Percentiles rank a stretch among this genome's conserved stretches.
Conservation (phyloP, 768 basidiomycete species). For the Leucocoprinus leucothites region DNA sequence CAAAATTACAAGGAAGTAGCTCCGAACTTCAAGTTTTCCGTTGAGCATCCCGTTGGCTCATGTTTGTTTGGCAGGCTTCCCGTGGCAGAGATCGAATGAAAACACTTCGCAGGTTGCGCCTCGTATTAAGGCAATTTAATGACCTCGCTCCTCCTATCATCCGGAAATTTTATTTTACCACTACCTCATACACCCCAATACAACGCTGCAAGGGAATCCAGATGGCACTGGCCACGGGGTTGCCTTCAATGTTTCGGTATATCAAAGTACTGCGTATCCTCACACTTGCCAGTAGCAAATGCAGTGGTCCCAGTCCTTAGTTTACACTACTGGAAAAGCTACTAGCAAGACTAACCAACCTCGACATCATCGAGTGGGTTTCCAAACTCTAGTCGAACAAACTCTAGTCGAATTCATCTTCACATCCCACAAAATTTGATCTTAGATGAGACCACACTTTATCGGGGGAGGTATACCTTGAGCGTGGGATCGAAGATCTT, state of each 20-base stretch:
- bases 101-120: neutral
- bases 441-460: neutral
- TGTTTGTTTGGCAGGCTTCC: neutral
- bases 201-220: neutral
- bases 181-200: neutral
- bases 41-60: too few species aligned
- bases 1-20: too few species aligned
- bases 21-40: too few species aligned
- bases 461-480: too few species aligned
- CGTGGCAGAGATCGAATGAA: neutral
- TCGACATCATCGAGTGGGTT: neutral
- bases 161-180: neutral
- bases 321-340: neutral
- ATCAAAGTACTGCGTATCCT: neutral
- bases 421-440: too few species aligned
- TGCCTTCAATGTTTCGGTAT: neutral
- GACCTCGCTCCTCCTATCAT: neutral
- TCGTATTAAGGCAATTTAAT: neutral
- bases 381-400: neutral
- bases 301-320: neutral
- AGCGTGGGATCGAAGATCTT: too few species aligned
- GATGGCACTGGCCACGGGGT: neutral
- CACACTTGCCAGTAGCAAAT: neutral
- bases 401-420: neutral
- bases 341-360: neutral